Conservation (phyloP, 345 rosid species). For the Salix udensis region DNA sequence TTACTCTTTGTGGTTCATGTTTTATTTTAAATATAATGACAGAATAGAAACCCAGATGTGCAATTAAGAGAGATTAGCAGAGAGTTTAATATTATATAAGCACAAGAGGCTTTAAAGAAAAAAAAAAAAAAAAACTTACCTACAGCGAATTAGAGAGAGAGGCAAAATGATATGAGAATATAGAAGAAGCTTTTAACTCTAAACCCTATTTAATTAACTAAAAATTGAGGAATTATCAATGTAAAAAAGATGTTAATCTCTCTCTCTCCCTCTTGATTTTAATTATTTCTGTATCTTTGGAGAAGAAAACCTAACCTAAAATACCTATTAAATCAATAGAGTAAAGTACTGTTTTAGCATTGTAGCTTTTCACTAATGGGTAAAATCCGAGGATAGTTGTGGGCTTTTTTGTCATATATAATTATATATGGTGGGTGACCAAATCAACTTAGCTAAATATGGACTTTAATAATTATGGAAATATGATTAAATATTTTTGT, state of each 20-base stretch:
- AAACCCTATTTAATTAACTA: conserved; percentile 15
- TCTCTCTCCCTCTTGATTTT: neutral
- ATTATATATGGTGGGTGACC: neutral
- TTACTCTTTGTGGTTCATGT: neutral
- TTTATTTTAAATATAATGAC: neutral
- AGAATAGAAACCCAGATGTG: conserved; percentile 17
- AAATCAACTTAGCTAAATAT: conserved; percentile 2
- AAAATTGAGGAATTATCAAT: neutral
- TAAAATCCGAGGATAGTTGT: conserved; percentile 3
- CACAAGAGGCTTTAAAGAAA: neutral
- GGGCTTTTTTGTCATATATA: neutral
- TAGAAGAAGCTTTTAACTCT: neutral
- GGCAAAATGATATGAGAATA: conserved; percentile 6
- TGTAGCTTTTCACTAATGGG: neutral
- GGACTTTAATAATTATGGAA: neutral
- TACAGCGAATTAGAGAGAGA: conserved; percentile 6
- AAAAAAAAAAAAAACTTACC: conserved; percentile 20
- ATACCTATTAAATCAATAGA: neutral
- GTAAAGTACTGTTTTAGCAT: conserved; percentile 8
- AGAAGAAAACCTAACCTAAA: neutral
- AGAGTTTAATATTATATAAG: neutral
- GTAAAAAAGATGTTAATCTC: neutral
- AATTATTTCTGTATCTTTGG: neutral
- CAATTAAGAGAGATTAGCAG: conserved; percentile 6
- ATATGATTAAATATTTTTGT: neutral